These are phyloP conservation scores for Penicillium crustosum DNA, from an alignment of 2,329 filamentous ascomycete species.

Conservation along the genomic window DNA sequence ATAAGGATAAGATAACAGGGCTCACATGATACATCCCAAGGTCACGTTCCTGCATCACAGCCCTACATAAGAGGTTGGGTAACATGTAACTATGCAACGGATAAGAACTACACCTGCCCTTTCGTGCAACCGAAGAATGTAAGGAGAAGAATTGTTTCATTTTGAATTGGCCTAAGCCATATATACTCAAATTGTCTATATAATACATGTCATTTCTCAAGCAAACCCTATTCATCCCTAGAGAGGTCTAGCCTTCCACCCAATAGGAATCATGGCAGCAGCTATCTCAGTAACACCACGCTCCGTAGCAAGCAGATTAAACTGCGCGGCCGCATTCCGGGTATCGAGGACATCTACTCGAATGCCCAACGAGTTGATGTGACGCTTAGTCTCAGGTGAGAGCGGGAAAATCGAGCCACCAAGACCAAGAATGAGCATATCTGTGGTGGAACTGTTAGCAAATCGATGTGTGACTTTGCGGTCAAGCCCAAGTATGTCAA, in stretches of 20 bases:
- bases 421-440: slow-evolving; percentile 85
- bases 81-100: background rate
- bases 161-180: background rate
- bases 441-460: slow-evolving; percentile 45
- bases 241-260: slow-evolving; percentile 60
- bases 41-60: slow-evolving; percentile 2
- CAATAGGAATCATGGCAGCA: slow-evolving; percentile 81
- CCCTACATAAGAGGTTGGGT: background rate
- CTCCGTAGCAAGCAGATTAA: slow-evolving; percentile 93
- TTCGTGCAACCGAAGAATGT: slow-evolving; percentile 6
- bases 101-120: background rate
- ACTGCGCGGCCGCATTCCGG: slow-evolving; percentile 88
- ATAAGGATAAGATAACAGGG: slow-evolving; percentile 10
- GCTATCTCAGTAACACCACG: slow-evolving; percentile 81
- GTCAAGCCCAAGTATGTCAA: background rate
- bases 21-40: slow-evolving; percentile 12
- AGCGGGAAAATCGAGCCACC: slow-evolving; percentile 74
- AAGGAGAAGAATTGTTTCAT: background rate
- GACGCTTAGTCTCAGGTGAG: slow-evolving; percentile 68
- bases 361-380: slow-evolving; percentile 76
- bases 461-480: background rate
- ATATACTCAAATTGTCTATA: background rate
- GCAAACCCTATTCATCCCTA: background rate
- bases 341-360: slow-evolving; percentile 88
- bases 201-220: background rate